Evolutionary conservation across 345 rosid species (phyloP), one percentile per base, ranked within the genome.

Genomic region (Citrus trifoliata): DNA sequence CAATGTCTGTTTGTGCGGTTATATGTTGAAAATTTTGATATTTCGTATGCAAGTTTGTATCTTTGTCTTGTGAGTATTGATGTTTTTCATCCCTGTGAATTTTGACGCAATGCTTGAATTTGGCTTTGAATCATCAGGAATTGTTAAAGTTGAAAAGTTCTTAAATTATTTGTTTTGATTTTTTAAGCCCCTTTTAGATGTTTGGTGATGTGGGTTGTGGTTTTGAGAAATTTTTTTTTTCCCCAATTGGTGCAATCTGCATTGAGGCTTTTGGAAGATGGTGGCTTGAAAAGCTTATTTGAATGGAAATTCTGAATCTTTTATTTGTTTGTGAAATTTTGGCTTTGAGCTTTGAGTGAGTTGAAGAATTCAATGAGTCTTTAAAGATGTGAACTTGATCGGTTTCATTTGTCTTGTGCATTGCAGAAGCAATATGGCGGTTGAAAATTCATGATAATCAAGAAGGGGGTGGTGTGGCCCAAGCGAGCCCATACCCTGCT

Each of bases 401-500:
- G 30, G 35, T 67, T 33, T 24, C 19, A 6, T 30, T 70, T 25
- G 24, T 40, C 67, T 62, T 71, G 69, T 70, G 63, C 46, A 38
- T 59, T 40, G 77, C 81, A 92, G 94, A 90, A 79, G 83, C 88
- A 33, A 79, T 88, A 22, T 66, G 82, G 85, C 84, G 85, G 78
- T 66, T 92, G 87, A 89, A 90, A 81, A 84, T 92, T 71, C 79
- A 81, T 82, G 94, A 87, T 75, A 83, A 82, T 82, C 81, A 81
- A 68, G 86, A 82, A 58, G 84, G 83, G 66, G 81, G 78, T 33
- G 81, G 83, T 51, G 77, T 72, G 82, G 84, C 85, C 67, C 83
- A 86, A 75, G 51, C 89, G 3, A 80, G 86, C 78, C 83, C 82
- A 61, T 91, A 88, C 79, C 97, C 95, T 21, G 91, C 88, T 83